A percentile compares a stretch with the other conserved stretches of the same genome.
Evolutionary conservation across 331 rosid genomes (phyloP).

Genomic region (Malus hybrid): DNA sequence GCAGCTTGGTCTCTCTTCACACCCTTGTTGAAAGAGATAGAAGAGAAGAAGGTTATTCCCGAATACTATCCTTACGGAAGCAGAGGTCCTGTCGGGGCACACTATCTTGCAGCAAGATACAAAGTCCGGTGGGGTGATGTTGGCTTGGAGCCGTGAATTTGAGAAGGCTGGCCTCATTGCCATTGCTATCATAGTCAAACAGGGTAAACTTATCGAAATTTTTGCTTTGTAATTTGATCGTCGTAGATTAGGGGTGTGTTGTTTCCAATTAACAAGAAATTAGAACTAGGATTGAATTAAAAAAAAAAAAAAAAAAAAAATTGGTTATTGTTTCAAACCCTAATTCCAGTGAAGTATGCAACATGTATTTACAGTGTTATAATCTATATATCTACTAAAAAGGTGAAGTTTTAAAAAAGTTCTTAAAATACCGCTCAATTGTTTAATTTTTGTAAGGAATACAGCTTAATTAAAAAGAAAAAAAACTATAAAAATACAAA

Average conservation of each 20-base stretch:
- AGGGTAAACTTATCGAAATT: neutral
- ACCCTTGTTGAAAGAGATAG: slow-evolving; percentile 63
- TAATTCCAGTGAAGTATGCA: too few species aligned
- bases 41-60: slow-evolving; percentile 61
- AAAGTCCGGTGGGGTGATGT: slow-evolving; percentile 84
- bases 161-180: neutral
- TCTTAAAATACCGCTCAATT: too few species aligned
- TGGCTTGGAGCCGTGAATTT: slow-evolving; percentile 37
- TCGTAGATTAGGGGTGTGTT: neutral
- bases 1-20: slow-evolving; percentile 90
- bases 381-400: too few species aligned
- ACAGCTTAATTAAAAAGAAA: too few species aligned
- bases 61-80: slow-evolving; percentile 89
- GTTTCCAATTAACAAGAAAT: neutral
- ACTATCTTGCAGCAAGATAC: slow-evolving; percentile 79
- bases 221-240: neutral
- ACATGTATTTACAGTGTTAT: too few species aligned
- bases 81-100: slow-evolving; percentile 87
- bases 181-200: neutral
- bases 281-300: neutral
- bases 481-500: too few species aligned
- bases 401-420: too few species aligned
- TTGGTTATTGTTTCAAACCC: too few species aligned
- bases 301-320: too few species aligned
- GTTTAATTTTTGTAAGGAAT: too few species aligned